Percentiles rank a stretch among this genome's conserved stretches.
phyloP scores from a whole-genome alignment of 2,329 filamentous ascomycete genomes.

The Trichoderma citrinoviride region DNA sequence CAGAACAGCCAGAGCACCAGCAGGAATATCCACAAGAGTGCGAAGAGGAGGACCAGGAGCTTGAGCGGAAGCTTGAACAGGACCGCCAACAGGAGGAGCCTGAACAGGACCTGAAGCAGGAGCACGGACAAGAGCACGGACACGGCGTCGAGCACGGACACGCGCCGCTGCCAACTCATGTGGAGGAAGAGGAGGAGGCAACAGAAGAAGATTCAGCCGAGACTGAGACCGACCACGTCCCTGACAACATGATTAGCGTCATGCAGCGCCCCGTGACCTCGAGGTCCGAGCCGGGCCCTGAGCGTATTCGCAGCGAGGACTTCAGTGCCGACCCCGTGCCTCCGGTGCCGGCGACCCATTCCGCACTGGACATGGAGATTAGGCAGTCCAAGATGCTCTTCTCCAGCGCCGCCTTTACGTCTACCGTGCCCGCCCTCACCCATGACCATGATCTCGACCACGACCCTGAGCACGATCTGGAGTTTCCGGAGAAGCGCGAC shows the following conservation, averaged over 20 bases:
- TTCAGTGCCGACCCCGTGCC: constrained; percentile 21
- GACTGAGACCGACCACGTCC: not conserved
- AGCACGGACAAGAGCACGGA: not conserved
- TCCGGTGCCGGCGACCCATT: constrained; percentile 26
- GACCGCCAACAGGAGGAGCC: constrained; percentile 46
- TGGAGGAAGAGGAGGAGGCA: constrained; percentile 23
- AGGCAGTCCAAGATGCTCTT: constrained; percentile 43
- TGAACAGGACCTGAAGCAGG: constrained; percentile 33
- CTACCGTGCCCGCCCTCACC: constrained; percentile 40
- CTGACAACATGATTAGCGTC: constrained; percentile 11
- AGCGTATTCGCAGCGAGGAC: not conserved
- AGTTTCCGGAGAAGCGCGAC: constrained; percentile 44
- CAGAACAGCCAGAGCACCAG: not conserved
- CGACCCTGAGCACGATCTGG: constrained; percentile 30
- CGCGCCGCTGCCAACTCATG: constrained; percentile 11
- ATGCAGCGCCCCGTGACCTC: constrained; percentile 20
- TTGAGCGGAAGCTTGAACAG: constrained; percentile 43
- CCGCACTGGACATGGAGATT: constrained; percentile 40
- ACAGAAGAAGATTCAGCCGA: constrained; percentile 12
- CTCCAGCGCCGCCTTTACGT: constrained; percentile 39
- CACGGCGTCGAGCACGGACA: not conserved
- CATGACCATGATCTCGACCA: constrained; percentile 29
- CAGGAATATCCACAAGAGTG: not conserved
- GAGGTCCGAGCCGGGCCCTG: constrained; percentile 21
- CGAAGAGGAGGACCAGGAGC: not conserved